Base-by-base conservation (phyloP, 305 asterid species). In the Fraxinus baroniana region DNA sequence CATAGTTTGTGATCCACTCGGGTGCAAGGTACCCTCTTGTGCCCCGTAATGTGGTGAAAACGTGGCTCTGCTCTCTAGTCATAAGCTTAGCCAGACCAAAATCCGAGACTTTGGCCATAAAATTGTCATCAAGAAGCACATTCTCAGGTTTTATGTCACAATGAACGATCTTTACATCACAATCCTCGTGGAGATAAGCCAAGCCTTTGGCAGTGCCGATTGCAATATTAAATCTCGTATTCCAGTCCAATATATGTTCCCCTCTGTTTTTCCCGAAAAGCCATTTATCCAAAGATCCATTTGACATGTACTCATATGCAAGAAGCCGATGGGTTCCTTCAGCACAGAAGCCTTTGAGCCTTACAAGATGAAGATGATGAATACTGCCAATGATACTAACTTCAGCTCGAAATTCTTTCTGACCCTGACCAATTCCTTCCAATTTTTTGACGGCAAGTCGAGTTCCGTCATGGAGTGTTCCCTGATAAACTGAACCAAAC, bases 1-100 rank as follows among this genome's bases (percentile, higher is more conserved):
- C 60, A 49, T 49, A 49, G 60, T 49, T 49, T 49, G 60, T 49
- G 20, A 49, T 49, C 60, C 60, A 49, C 60, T 49, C 20, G 0
- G 60, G 60, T 49, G 60, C 60, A 49, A 49, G 60, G 60, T 49
- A 49, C 20, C 60, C 60, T 4, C 60, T 49, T 1, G 60, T 49
- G 17, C 60, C 60, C 60, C 18, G 6, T 15, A 49, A 15, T 49
- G 60, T 49, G 20, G 84, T 80, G 52, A 76, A 55, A 22, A 80
- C 79, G 0, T 36, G 36, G 81, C 81, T 80, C 66, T 80, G 81
- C 52, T 80, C 84, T 20, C 76, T 81, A 30, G 37, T 68, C 10
- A 84, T 28, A n/a, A 84, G 49, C 57, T 80, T 84, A 10, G 86
- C 83, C 72, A 84, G 13, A 13, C 86, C 86, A 30, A 85, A 85